These are phyloP conservation scores for Parascedosporium putredinis DNA, from an alignment of 2,329 filamentous ascomycete species.

Conservation along the genomic window DNA sequence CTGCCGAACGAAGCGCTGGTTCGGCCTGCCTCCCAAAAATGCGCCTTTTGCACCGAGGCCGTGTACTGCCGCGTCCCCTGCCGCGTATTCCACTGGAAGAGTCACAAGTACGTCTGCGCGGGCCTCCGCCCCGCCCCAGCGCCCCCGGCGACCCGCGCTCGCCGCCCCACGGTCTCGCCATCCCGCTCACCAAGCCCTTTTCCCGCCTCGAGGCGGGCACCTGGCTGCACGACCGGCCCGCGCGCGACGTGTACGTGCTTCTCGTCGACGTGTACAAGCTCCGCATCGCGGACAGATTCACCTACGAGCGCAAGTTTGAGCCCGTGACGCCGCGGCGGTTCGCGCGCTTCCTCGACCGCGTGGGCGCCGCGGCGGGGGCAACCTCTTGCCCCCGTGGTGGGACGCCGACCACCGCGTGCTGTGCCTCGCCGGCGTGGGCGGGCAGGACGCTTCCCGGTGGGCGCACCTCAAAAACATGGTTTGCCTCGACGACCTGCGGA, in stretches of 20 bases:
- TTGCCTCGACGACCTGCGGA: background rate
- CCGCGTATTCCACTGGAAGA: background rate
- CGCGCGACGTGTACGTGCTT: slow-evolving; percentile 28
- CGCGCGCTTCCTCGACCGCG: background rate
- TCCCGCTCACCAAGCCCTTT: slow-evolving; percentile 21
- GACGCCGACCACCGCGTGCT: background rate
- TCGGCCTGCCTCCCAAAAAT: background rate
- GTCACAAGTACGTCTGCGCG: background rate
- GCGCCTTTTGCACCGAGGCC: background rate
- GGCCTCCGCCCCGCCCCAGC: too few species aligned
- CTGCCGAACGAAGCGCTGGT: background rate
- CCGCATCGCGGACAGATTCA: slow-evolving; percentile 22
- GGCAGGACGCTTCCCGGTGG: background rate
- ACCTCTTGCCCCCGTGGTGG: background rate
- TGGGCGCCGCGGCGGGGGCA: background rate
- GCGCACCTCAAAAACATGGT: background rate
- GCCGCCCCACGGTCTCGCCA: slow-evolving; percentile 13
- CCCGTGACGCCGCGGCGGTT: background rate
- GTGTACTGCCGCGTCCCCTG: background rate
- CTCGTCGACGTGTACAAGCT: slow-evolving; percentile 34
- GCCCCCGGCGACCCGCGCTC: slow-evolving; percentile 6
- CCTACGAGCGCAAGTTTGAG: background rate
- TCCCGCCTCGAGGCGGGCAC: slow-evolving; percentile 19
- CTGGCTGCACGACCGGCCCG: slow-evolving; percentile 27
- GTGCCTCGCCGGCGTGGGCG: background rate